These are phyloP conservation scores for Tolypocladium endophyticum DNA, from an alignment of 2,329 filamentous ascomycete species.

Conservation along the genomic window DNA sequence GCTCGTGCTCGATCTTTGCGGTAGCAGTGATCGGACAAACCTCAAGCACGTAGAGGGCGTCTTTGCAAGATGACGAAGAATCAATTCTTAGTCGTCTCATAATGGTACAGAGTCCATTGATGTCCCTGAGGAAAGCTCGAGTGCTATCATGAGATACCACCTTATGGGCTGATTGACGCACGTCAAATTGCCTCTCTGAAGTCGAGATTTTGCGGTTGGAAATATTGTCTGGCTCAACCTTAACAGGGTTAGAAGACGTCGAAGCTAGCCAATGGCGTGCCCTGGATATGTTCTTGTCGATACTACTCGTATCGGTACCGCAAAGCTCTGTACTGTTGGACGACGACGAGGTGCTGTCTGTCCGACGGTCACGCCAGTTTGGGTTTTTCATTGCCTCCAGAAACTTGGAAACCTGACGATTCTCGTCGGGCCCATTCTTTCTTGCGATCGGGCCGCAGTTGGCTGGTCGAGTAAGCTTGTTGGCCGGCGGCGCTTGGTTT, in stretches of 20 bases:
- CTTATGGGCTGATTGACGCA: neutral
- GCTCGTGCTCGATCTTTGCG: too few relatives aligned
- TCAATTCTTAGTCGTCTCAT: neutral
- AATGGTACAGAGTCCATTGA: neutral
- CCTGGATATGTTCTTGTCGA: neutral
- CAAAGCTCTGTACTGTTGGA: neutral
- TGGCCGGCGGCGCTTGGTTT: too few relatives aligned
- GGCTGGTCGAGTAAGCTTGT: neutral
- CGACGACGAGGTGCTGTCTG: constrained; percentile 2
- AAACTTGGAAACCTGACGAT: constrained; percentile 11
- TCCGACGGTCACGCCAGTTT: constrained; percentile 20
- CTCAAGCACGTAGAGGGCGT: neutral
- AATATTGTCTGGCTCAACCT: constrained; percentile 1
- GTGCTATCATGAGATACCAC: neutral
- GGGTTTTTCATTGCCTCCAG: constrained; percentile 23
- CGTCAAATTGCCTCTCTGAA: neutral
- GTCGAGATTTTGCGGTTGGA: neutral
- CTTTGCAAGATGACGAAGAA: neutral
- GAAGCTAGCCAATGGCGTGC: neutral
- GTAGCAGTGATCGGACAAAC: neutral
- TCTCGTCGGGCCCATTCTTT: constrained; percentile 9
- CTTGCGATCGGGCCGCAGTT: neutral
- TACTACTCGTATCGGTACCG: neutral
- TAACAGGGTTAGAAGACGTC: neutral
- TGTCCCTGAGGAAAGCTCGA: too few relatives aligned